Base-by-base conservation (phyloP, 139 green algal genomes). In the Pleodorina starrii region DNA sequence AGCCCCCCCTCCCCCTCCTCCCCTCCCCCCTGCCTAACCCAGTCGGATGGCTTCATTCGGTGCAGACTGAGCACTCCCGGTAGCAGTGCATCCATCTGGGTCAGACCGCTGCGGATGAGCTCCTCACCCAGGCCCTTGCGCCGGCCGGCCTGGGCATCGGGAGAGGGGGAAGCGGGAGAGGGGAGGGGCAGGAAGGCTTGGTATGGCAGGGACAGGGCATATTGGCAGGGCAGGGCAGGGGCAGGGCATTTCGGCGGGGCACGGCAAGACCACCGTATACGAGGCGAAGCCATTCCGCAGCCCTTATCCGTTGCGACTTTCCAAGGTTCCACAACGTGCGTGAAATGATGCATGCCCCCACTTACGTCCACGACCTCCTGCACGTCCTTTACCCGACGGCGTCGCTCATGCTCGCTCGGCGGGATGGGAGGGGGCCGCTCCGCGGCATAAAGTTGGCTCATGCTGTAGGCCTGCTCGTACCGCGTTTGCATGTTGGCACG, bases 31-130 rank as follows among this genome's bases (percentile, higher is more conserved):
- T 7, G 36, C 27, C 63, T 2, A 76, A 93, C 89, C 92, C 92
- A 93, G 42, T 93, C 90, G 5, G 81, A 87, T 0, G 92, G 90
- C 57, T 91, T 92, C 81, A 92, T 90, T 11, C 89, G 82, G 78
- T 94, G 90, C 32, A 93, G 85, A 76, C 92, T 93, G 12, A 92
- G 66, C 43, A 92, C 43, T 25, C 50, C 79, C 1, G 90, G 90
- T 27, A 92, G 54, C 57, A 92, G 66, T 0, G 69, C 16, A 23
- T 90, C 84, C 7, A 92, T 68, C 77, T 89, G 51, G 0, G n/a
- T 14, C 25, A 92, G 78, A 2, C 78, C 51, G 1, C 19, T 5
- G 23, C 76, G 35, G 23, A 92, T 42, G 1, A 38, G 38, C 1
- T 66, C 54, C 60, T 85, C 80, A 3, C 0, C 32, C 16, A 87